Evolutionary conservation across 768 basidiomycete genomes (phyloP).

Genomic region (Arthromyces matolae): DNA sequence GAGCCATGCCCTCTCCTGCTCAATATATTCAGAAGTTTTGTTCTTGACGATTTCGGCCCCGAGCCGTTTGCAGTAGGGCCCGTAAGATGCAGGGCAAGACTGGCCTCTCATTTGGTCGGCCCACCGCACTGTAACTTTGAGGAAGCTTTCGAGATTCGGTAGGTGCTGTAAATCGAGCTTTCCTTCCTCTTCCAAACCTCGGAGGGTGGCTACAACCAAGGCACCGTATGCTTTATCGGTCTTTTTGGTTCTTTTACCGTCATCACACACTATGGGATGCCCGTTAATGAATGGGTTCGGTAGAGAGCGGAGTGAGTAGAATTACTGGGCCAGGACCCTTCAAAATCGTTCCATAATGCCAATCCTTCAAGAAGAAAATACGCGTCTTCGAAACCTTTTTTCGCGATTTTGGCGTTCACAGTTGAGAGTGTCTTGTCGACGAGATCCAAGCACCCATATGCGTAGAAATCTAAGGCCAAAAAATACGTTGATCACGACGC

Average conservation of each 20-base stretch:
- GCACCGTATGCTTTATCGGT: constrained; percentile 35
- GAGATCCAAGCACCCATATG: constrained; percentile 31
- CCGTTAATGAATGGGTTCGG: too few species aligned
- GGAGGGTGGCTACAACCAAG: constrained; percentile 28
- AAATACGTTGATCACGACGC: neutral
- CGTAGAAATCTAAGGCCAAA: constrained; percentile 26
- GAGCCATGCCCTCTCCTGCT: constrained; percentile 26
- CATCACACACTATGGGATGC: constrained; percentile 35
- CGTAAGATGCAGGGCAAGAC: constrained; percentile 23
- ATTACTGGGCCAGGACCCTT: constrained; percentile 30
- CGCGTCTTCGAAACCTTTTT: constrained; percentile 31
- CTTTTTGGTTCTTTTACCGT: constrained; percentile 25
- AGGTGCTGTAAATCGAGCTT: constrained; percentile 27
- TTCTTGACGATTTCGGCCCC: constrained; percentile 28
- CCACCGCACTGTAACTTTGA: constrained; percentile 24
- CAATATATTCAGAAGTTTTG: constrained; percentile 25
- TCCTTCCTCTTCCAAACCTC: constrained; percentile 26
- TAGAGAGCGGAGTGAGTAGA: too few species aligned
- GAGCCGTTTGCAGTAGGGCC: constrained; percentile 30
- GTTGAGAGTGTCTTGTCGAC: constrained; percentile 29
- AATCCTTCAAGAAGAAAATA: constrained; percentile 31
- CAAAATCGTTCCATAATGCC: constrained; percentile 28
- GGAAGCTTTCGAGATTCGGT: constrained; percentile 30
- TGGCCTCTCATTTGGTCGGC: constrained; percentile 23
- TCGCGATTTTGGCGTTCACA: constrained; percentile 28